Base-by-base conservation (phyloP, 2,329 filamentous ascomycete species). In the Beauveria sp. region DNA sequence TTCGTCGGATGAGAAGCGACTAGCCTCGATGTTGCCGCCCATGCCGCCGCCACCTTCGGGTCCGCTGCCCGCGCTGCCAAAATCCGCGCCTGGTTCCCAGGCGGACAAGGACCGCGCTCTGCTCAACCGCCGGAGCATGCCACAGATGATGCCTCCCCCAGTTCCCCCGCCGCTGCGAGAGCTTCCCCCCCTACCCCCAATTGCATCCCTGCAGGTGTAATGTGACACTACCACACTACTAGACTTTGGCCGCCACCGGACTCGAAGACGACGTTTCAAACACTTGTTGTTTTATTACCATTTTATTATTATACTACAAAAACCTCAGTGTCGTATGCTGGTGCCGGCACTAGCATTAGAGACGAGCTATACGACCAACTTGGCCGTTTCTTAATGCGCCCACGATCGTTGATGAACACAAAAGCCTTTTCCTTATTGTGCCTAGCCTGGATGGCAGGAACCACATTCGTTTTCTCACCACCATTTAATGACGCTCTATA, bases 101-200 rank as follows among this genome's bases (percentile, higher is more conserved):
- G 59, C 63, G 1, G 68, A 70, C 5, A 58, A 53, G n/a, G 64
- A 60, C 14, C 71, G 66, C 49, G 63, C 64, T 6, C 55, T 73
- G 24, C 43, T 70, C 28, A 75, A 74, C 58, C 74, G 79, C 28
- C 75, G 77, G 60, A 83, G 81, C 70, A 77, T 83, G 76, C 77
- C 81, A 6, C 79, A 82, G 28, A 71, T 83, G 43, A 72, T 71
- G 40, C 51, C 61, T 34, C 82, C 82, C 1, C 81, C 78, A 18
- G 79, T 75, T 16, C 82, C 82, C 7, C 82, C 82, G 5, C 82
- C 82, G 26, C 83, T 74, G 12, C 78, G 78, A 65, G 81, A 82
- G 16, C 74, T 85, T 24, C 82, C 82, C 20, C 82, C 82, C 0
- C 75, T 84, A 45, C 81, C 81, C 5, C 71, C 67, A 49, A 75